Percentiles rank a stretch among this genome's conserved stretches.
Evolutionary conservation across 164 flowering plant species (phyloP).

Genomic region (Berberis thunbergii): DNA sequence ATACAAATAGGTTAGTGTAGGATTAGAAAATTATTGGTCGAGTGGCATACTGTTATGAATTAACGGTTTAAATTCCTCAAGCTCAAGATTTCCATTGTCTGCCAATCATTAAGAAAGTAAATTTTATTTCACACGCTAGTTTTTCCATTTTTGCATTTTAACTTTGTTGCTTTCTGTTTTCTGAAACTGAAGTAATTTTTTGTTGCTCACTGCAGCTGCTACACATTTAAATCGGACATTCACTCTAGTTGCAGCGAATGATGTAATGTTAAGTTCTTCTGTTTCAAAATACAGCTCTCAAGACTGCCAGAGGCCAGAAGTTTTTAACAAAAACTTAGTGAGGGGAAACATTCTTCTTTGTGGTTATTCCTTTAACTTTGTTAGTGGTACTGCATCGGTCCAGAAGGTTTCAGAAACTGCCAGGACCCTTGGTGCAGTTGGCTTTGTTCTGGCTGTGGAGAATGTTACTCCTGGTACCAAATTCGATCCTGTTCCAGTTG

Average conservation of each 20-base stretch:
- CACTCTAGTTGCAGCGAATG: constrained; percentile 89
- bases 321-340: constrained; percentile 69
- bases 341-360: constrained; percentile 91
- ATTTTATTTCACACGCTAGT: no score
- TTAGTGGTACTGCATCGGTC: constrained; percentile 75
- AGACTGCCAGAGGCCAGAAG: constrained; percentile 89
- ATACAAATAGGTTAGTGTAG: no score
- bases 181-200: neutral
- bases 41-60: no score
- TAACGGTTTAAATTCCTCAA: no score
- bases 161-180: neutral
- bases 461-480: constrained; percentile 81
- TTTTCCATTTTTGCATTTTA: no score
- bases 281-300: constrained; percentile 62
- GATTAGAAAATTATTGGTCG: no score
- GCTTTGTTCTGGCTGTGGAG: constrained; percentile 95
- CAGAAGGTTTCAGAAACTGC: constrained; percentile 89
- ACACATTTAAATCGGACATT: constrained; percentile 54
- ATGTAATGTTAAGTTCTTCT: constrained; percentile 72
- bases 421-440: constrained; percentile 80
- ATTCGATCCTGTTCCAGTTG: constrained; percentile 88
- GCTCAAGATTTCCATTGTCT: no score
- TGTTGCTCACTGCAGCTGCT: constrained; percentile 45
- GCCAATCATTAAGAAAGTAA: no score
- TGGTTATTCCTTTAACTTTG: constrained; percentile 94